Evolutionary conservation across 2,329 filamentous ascomycete species (phyloP), one percentile per base, ranked within the genome.

Genomic region (Westerdykella ornata): DNA sequence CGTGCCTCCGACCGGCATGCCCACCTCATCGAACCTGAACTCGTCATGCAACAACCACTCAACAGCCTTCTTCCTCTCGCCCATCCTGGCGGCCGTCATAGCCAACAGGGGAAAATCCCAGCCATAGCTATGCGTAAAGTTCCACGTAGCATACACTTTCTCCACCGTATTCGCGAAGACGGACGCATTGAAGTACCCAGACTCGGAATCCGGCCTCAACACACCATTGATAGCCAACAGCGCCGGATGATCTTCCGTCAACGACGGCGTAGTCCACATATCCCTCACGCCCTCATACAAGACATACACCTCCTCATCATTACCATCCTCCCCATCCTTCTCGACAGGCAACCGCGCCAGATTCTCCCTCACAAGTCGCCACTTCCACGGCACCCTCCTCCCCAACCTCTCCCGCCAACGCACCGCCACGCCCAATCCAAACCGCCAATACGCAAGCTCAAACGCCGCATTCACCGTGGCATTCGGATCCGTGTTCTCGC

Each of bases 371-470:
- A 80, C 74, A 1, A 55, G 56, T 1, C 56, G 57, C 77, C 77
- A 81, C 2, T 55, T 49, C 0, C 51, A 35, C 0, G 77, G 76
- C 0, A 71, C 57, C 0, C 63, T 34, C n/a, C 69, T 60, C 2
- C 61, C 61, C 36, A 73, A 72, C 3, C 76, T 66, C 35, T 60
- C 43, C 52, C 74, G 75, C 77, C 78, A 81, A 8, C 59, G 50
- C 2, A 67, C 63, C 3, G 77, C 78, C 1, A 79, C 57, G 17
- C 74, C 69, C 13, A 81, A 67, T 1, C 78, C 78, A 44, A 81
- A 81, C 13, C 73, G 68, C 77, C 77, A 81, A 57, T 81, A 81
- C 5, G 77, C 73, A 4, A 70, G 62, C 60, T 81, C 78, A 42
- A 81, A 81, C 0, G 76, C 72, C 14, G 78, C 75, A 49, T 81